Evolutionary conservation across 2,329 filamentous ascomycete species (phyloP), one percentile per base, ranked within the genome.

Genomic region (Trichoderma aggressivum): DNA sequence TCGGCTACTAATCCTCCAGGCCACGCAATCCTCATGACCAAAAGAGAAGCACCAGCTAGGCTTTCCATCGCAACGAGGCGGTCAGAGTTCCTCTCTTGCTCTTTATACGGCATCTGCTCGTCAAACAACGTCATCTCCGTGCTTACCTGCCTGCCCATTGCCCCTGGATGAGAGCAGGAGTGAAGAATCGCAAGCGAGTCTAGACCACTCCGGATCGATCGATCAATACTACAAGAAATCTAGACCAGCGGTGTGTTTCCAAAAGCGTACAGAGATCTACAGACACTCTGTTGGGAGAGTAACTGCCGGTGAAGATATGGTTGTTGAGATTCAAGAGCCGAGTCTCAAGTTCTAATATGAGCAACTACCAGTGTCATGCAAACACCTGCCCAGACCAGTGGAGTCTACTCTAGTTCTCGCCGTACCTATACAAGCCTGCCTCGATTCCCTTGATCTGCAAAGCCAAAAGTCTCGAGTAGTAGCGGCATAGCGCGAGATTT

Each of bases 401-500:
- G 32, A 26, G 16, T 55, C 63, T 28, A n/a, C 50, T 70, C 36
- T 61, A 81, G 6, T 78, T 74, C 50, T 83, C 81, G 0, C 76
- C 76, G 32, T 79, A 78, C 18, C 72, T 73, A 59, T 81, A 81
- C 18, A 84, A 21, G 0, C 80, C 80, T n/a, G 77, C 81, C 72
- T 83, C 81, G 0, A 80, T 68, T 0, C 76, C 86, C 77, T 86
- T 85, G 61, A 88, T 87, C 78, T 87, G 86, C 65, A 88, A 73
- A 0, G 85, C 86, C 72, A 88, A 70, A 2, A 87, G 67, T 58
- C 83, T 85, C 0, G 89, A 91, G 74, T 84, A 91, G 56, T 88
- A 88, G 18, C 89, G 82, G 71, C 88, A 90, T 65, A 91, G 78
- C 0, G 88, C 88, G 47, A 92, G 76, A 73, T 90, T 91, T 1